These are phyloP conservation scores for Globisporangium paddicum DNA, from an alignment of 352 stramenopile species.

Conservation along the genomic window DNA sequence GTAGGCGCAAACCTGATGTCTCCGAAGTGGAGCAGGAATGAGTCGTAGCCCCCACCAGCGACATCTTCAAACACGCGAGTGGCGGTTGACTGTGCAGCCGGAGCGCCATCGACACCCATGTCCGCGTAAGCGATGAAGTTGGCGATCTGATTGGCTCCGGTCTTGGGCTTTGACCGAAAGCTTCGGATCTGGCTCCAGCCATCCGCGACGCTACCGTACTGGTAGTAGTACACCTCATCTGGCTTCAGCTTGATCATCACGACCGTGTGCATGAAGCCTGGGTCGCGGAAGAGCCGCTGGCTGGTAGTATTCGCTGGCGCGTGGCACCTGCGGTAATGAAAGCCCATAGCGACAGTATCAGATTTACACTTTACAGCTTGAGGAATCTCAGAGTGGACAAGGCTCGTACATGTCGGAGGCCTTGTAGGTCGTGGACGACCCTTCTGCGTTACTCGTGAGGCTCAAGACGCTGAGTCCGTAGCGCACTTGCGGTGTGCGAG, in stretches of 20 bases:
- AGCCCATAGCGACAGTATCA: too few relatives aligned
- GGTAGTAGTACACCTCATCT: constrained; percentile 50
- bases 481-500: constrained; percentile 28
- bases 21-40: constrained; percentile 71
- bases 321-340: constrained; percentile 35
- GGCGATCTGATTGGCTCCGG: background rate
- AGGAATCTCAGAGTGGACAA: too few relatives aligned
- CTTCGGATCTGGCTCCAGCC: constrained; percentile 38
- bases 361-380: too few relatives aligned
- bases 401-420: constrained; percentile 35
- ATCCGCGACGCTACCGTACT: constrained; percentile 49
- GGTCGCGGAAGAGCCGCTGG: constrained; percentile 46
- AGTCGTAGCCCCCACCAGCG: constrained; percentile 45
- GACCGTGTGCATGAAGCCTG: constrained; percentile 62
- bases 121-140: constrained; percentile 84
- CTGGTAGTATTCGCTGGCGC: constrained; percentile 36
- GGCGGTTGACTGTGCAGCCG: constrained; percentile 51
- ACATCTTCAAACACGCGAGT: constrained; percentile 52
- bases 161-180: constrained; percentile 21
- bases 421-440: constrained; percentile 9
- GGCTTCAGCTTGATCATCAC: constrained; percentile 42
- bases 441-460: too few relatives aligned
- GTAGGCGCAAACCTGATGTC: constrained; percentile 55
- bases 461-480: constrained; percentile 33
- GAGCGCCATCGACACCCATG: constrained; percentile 65